phyloP scores from a whole-genome alignment of 306 rosid species.

The Rosa persica region DNA sequence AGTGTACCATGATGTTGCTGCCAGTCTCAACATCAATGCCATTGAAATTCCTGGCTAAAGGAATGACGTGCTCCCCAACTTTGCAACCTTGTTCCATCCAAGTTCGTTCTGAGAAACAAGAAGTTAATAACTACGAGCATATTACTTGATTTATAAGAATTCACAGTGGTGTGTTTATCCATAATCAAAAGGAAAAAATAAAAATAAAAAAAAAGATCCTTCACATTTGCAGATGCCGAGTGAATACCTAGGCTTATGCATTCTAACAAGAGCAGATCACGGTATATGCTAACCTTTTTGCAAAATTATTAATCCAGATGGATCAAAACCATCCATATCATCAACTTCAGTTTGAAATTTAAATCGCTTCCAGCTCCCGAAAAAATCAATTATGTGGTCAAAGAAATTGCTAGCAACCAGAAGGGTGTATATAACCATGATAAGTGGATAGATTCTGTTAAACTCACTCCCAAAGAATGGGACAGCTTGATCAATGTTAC shows the following conservation, averaged over 20 bases:
- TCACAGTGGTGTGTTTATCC: background rate
- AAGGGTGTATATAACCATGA: slow-evolving; percentile 91
- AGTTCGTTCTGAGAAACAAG: slow-evolving; percentile 55
- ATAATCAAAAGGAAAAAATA: background rate
- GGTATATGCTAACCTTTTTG: slow-evolving; percentile 63
- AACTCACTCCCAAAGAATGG: slow-evolving; percentile 87
- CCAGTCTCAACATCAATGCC: slow-evolving; percentile 57
- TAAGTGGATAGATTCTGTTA: slow-evolving; percentile 89
- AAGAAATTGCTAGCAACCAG: slow-evolving; percentile 94
- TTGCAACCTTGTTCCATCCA: slow-evolving; percentile 90
- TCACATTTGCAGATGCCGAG: background rate
- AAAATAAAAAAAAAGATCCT: background rate
- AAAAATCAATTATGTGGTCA: slow-evolving; percentile 67
- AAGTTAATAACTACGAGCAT: slow-evolving; percentile 19
- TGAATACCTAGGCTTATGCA: background rate
- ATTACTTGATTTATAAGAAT: background rate
- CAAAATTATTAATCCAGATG: slow-evolving; percentile 88
- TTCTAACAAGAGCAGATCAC: slow-evolving; percentile 21
- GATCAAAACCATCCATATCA: slow-evolving; percentile 89
- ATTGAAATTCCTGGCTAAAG: slow-evolving; percentile 83
- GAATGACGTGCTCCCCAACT: slow-evolving; percentile 91
- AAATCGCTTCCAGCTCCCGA: slow-evolving; percentile 91
- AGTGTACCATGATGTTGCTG: slow-evolving; percentile 58
- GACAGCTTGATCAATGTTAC: slow-evolving; percentile 75
- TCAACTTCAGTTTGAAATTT: slow-evolving; percentile 80